Conservation (phyloP, 2,329 filamentous ascomycete genomes). For the Westerdykella sp. region DNA sequence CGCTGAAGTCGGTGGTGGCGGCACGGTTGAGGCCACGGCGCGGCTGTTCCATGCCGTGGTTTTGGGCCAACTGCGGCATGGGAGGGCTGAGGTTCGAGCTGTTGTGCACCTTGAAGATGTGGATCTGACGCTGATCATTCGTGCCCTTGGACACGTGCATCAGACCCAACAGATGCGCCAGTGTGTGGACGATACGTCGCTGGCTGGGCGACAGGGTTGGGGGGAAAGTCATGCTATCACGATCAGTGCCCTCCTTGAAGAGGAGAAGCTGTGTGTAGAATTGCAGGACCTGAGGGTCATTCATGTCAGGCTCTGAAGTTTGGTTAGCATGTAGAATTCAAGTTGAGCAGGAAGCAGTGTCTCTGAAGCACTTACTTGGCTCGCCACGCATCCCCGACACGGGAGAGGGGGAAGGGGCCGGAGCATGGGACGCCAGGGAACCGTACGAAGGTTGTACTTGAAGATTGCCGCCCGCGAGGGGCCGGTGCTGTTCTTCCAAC, state of each 20-base stretch:
- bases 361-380: constrained; percentile 34
- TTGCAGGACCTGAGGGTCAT: constrained; percentile 77
- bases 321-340: constrained; percentile 11
- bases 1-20: constrained; percentile 94
- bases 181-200: constrained; percentile 83
- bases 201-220: constrained; percentile 73
- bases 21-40: constrained; percentile 83
- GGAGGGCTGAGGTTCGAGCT: constrained; percentile 56
- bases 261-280: constrained; percentile 87
- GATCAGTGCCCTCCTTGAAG: constrained; percentile 72
- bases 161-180: constrained; percentile 91
- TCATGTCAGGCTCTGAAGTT: constrained; percentile 69
- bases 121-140: constrained; percentile 81
- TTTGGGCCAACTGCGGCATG: constrained; percentile 55
- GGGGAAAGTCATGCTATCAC: constrained; percentile 80
- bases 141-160: constrained; percentile 86
- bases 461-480: constrained; percentile 56
- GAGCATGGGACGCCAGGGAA: constrained; percentile 61
- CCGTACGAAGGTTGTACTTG: constrained; percentile 84
- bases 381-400: constrained; percentile 53
- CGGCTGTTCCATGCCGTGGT: constrained; percentile 67
- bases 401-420: constrained; percentile 60
- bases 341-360: constrained; percentile 8
- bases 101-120: constrained; percentile 69
- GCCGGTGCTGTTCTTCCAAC: constrained; percentile 92